phyloP scores from a whole-genome alignment of 1,284 basidiomycete species.

The Sphagnurus paluster region DNA sequence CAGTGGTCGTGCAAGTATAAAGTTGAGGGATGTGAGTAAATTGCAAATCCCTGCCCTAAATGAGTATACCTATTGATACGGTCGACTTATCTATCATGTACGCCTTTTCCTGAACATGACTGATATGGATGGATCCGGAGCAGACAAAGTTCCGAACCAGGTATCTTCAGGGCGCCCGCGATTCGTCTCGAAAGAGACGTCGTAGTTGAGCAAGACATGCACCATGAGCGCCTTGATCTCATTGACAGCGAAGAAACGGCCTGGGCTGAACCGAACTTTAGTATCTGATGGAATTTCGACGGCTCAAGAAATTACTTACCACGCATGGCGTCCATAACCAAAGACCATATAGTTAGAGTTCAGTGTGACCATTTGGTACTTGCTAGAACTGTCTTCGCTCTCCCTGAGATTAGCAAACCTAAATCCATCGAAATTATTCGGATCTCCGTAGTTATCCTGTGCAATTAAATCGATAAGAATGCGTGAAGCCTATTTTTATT shows the following conservation, averaged over 20 bases:
- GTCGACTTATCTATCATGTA: too few species aligned
- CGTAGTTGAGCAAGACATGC: slow-evolving; percentile 37
- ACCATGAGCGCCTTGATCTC: slow-evolving; percentile 40
- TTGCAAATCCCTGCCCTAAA: too few species aligned
- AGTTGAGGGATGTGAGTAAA: too few species aligned
- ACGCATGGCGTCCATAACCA: slow-evolving; percentile 44
- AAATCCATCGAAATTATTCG: slow-evolving; percentile 35
- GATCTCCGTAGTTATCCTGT: slow-evolving; percentile 26
- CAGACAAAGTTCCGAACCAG: slow-evolving; percentile 17
- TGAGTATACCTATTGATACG: too few species aligned
- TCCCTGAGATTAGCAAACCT: slow-evolving; percentile 36
- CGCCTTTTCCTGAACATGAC: slow-evolving; percentile 25
- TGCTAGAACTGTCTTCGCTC: slow-evolving; percentile 24
- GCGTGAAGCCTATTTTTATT: too few species aligned
- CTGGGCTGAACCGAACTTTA: too few species aligned
- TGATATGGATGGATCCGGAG: slow-evolving; percentile 26
- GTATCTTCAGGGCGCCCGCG: slow-evolving; percentile 11
- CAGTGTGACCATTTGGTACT: slow-evolving; percentile 36
- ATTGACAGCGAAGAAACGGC: slow-evolving; percentile 36
- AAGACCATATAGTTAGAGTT: slow-evolving; percentile 39
- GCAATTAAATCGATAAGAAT: neutral
- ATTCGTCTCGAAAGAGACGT: slow-evolving; percentile 30
- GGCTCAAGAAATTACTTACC: slow-evolving; percentile 19
- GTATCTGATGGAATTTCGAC: neutral
- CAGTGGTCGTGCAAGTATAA: too few species aligned